Evolutionary conservation across 148 eudicot species (phyloP).

Genomic region (Amaranthus cruentus): DNA sequence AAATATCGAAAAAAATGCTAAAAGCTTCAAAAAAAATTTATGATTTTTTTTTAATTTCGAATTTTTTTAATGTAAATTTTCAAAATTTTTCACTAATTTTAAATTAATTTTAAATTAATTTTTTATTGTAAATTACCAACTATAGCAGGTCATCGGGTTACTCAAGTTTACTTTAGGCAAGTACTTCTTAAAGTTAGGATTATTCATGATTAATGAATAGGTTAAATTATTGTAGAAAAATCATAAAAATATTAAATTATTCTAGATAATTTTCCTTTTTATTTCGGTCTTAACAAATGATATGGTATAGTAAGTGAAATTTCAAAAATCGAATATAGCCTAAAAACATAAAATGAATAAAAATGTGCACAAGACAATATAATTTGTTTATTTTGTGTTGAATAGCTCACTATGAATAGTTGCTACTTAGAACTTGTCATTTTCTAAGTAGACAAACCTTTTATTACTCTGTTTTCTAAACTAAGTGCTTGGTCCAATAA

Average conservation of each 20-base stretch:
- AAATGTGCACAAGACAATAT: background rate
- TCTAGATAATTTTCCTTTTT: background rate
- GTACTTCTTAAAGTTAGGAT: too few relatives aligned
- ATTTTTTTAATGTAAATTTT: too few relatives aligned
- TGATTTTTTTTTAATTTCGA: too few relatives aligned
- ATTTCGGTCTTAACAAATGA: background rate
- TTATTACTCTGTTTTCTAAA: slow-evolving; percentile 19
- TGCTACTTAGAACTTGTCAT: slow-evolving; percentile 9
- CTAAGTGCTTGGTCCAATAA: background rate
- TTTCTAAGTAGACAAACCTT: slow-evolving; percentile 12
- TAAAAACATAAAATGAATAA: background rate
- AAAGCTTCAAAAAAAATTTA: too few relatives aligned
- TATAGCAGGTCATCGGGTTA: too few relatives aligned
- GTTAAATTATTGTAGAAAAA: too few relatives aligned
- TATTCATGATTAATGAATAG: too few relatives aligned
- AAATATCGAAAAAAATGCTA: too few relatives aligned
- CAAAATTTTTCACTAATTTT: too few relatives aligned
- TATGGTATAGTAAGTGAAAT: background rate
- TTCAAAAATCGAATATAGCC: background rate
- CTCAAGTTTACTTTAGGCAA: too few relatives aligned
- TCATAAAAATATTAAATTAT: background rate
- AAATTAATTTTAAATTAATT: too few relatives aligned
- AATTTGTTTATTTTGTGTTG: background rate
- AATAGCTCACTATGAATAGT: slow-evolving; percentile 14
- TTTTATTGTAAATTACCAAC: too few relatives aligned